A percentile compares a stretch with the other conserved stretches of the same genome.
Evolutionary conservation across 2,329 filamentous ascomycete species (phyloP).

Genomic region (Dothidotthia symphoricarpi): DNA sequence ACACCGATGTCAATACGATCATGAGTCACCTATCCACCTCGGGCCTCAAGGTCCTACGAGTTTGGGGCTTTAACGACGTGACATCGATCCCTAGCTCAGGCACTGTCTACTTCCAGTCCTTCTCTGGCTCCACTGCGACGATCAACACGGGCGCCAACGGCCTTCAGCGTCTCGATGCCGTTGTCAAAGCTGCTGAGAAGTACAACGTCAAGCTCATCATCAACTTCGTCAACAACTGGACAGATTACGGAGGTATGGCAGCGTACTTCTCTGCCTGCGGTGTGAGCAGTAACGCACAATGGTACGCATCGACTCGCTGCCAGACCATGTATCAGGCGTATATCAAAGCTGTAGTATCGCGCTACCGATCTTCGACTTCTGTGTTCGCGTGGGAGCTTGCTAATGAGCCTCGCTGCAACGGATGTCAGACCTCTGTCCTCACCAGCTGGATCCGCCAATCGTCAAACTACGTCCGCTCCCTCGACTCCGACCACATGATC

Average conservation of each 20-base stretch:
- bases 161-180: constrained; percentile 63
- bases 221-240: constrained; percentile 69
- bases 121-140: constrained; percentile 50
- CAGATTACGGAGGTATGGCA: constrained; percentile 64
- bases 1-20: constrained; percentile 55
- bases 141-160: constrained; percentile 65
- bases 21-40: constrained; percentile 49
- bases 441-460: constrained; percentile 59
- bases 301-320: constrained; percentile 55
- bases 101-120: constrained; percentile 56
- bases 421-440: constrained; percentile 58
- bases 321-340: constrained; percentile 54
- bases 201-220: constrained; percentile 63
- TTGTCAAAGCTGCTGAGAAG: constrained; percentile 59
- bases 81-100: constrained; percentile 43
- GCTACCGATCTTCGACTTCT: background rate
- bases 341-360: constrained; percentile 8
- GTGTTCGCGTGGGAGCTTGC: constrained; percentile 68
- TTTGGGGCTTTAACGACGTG: constrained; percentile 65
- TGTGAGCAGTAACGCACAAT: constrained; percentile 50
- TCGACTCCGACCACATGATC: constrained; percentile 62
- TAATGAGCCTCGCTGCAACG: constrained; percentile 64
- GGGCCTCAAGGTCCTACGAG: constrained; percentile 58
- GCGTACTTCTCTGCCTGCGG: constrained; percentile 59
- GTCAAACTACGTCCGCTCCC: constrained; percentile 61